Evolutionary conservation across 108 stramenopile species (phyloP).

Genomic region (Discostella stelligeroides): DNA sequence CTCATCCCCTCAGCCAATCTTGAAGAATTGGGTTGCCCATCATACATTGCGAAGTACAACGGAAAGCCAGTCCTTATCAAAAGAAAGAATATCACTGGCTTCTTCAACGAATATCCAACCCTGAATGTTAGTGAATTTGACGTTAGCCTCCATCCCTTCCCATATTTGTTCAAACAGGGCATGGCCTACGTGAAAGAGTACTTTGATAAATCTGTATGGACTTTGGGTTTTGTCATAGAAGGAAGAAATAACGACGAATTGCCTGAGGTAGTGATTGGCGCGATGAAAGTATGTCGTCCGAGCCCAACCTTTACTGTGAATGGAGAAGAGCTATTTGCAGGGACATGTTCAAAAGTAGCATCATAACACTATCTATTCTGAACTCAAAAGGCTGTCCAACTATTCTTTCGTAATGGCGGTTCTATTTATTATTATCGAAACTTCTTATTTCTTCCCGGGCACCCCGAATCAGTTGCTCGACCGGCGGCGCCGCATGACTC

Average conservation of each 20-base stretch:
- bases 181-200: constrained; percentile 78
- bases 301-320: constrained; percentile 62
- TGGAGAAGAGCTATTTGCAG: constrained; percentile 70
- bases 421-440: background rate
- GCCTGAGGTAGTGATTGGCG: constrained; percentile 76
- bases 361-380: too few relatives aligned
- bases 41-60: constrained; percentile 82
- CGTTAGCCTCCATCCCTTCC: constrained; percentile 82
- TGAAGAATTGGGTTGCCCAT: constrained; percentile 75
- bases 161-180: constrained; percentile 80
- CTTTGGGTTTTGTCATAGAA: constrained; percentile 83
- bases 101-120: constrained; percentile 70
- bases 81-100: constrained; percentile 75
- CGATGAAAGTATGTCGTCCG: constrained; percentile 69
- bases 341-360: constrained; percentile 17
- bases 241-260: constrained; percentile 79
- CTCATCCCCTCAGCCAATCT: constrained; percentile 70
- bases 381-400: background rate
- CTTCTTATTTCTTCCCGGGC: background rate
- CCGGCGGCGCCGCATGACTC: constrained; percentile 19
- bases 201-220: constrained; percentile 70
- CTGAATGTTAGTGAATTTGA: constrained; percentile 81
- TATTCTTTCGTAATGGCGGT: background rate
- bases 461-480: background rate
- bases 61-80: constrained; percentile 88